Conservation (phyloP, 78 protist species). For the Dictyostelium citrinum region DNA sequence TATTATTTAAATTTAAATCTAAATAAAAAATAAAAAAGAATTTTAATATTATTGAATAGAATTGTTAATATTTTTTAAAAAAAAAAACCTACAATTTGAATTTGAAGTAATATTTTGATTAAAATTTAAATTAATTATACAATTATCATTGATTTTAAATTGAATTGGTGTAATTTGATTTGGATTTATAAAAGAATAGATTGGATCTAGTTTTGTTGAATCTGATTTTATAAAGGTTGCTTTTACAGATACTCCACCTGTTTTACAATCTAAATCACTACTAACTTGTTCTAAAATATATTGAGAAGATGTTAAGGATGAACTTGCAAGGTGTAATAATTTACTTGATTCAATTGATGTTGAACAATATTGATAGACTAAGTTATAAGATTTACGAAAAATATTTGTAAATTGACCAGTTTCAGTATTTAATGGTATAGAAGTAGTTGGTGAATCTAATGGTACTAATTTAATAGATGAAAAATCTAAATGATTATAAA, state of each 20-base stretch:
- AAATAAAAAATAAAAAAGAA: too few relatives aligned
- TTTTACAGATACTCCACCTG: background rate
- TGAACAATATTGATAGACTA: background rate
- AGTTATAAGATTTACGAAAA: background rate
- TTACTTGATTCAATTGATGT: background rate
- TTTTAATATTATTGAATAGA: too few relatives aligned
- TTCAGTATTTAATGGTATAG: background rate
- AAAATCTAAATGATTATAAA: background rate
- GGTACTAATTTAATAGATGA: background rate
- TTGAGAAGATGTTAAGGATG: background rate
- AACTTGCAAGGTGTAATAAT: background rate
- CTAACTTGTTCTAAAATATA: background rate
- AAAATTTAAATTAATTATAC: background rate
- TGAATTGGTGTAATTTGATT: background rate
- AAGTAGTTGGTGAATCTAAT: background rate
- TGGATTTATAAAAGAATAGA: background rate
- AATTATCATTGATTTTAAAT: background rate
- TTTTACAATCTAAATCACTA: background rate
- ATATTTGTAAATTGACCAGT: background rate
- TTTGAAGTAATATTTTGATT: background rate
- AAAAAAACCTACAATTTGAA: background rate
- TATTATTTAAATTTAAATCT: slow-evolving; percentile 8
- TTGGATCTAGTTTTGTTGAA: background rate
- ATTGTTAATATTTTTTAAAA: too few relatives aligned
- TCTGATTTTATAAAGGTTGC: background rate